A percentile compares a stretch with the other conserved stretches of the same genome.
Conservation (phyloP, 2,329 filamentous ascomycete species). For the Teratosphaeriaceae sp. region DNA sequence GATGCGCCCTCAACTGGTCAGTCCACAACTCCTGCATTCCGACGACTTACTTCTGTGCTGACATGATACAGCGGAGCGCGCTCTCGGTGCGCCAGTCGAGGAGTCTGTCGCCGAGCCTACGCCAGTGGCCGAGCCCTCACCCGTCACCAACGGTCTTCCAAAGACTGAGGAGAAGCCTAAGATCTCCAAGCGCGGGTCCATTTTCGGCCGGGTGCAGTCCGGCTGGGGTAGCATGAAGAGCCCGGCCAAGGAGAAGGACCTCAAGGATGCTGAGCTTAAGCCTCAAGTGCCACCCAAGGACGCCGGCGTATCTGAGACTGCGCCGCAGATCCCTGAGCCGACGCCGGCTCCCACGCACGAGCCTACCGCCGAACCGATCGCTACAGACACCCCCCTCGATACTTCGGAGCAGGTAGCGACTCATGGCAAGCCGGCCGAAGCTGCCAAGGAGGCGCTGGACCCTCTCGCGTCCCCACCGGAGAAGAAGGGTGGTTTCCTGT, state of each 20-base stretch:
- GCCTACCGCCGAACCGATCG: conserved; percentile 22
- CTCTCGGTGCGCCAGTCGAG: conserved; percentile 25
- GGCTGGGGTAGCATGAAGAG: conserved; percentile 56
- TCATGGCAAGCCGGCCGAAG: conserved; percentile 22
- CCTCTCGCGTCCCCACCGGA: conserved; percentile 33
- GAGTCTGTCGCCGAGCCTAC: conserved; percentile 42
- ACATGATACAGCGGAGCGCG: conserved; percentile 20
- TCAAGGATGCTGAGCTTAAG: conserved; percentile 62
- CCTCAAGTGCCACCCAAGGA: conserved; percentile 45
- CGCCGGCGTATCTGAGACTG: conserved; percentile 34
- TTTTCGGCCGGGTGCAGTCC: conserved; percentile 57
- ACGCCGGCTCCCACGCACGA: conserved; percentile 31
- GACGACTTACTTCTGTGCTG: conserved; percentile 16
- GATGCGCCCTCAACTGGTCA: conserved; percentile 19
- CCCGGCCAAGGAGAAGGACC: conserved; percentile 57
- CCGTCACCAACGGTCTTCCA: conserved; percentile 41
- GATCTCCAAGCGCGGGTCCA: conserved; percentile 74
- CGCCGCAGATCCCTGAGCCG: conserved; percentile 31
- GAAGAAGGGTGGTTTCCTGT: conserved; percentile 30
- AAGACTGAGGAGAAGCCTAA: conserved; percentile 52
- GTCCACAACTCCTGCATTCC: background rate
- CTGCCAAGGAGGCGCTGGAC: conserved; percentile 36
- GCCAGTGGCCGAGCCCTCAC: conserved; percentile 40
- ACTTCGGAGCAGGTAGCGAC: conserved; percentile 11
- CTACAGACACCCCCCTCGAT: conserved; percentile 30